Percentiles rank a stretch among this genome's conserved stretches.
phyloP scores from a whole-genome alignment of 305 asterid species.

The Caryopteris hybrid region DNA sequence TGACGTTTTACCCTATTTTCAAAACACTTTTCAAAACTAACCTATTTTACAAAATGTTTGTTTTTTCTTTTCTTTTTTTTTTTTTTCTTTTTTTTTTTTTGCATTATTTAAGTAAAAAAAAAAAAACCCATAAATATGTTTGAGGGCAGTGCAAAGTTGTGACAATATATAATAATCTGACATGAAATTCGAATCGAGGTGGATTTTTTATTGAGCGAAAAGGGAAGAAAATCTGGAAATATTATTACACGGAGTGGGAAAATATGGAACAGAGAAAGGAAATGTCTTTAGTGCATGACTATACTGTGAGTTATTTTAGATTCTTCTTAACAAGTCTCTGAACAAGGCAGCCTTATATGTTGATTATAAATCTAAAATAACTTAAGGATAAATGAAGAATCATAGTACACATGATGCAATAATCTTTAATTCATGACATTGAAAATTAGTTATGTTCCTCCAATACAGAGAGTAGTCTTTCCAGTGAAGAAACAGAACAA shows the following conservation, averaged over 20 bases:
- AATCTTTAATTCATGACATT: not conserved
- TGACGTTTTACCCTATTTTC: too few species aligned
- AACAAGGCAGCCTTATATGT: too few species aligned
- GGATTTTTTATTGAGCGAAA: not conserved
- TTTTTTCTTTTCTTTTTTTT: not conserved
- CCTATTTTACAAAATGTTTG: too few species aligned
- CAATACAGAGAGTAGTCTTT: constrained; percentile 2
- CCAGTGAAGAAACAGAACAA: not conserved
- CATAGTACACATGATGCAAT: not conserved
- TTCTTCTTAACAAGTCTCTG: too few species aligned
- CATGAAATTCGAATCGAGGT: not conserved
- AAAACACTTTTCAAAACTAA: too few species aligned
- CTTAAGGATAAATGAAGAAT: not conserved
- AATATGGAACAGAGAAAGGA: not conserved
- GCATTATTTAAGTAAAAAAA: too few species aligned
- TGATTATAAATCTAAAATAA: too few species aligned
- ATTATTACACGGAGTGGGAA: not conserved
- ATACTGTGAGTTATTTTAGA: not conserved
- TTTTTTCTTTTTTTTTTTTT: not conserved
- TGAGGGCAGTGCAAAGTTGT: not conserved
- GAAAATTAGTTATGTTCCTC: not conserved
- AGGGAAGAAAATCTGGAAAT: constrained; percentile 19
- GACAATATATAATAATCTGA: not conserved
- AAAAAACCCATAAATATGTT: not conserved
- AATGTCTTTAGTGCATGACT: not conserved